These are phyloP conservation scores for Acanthamoeba sp. DNA, from an alignment of 208 protist genomes.

Conservation along the genomic window DNA sequence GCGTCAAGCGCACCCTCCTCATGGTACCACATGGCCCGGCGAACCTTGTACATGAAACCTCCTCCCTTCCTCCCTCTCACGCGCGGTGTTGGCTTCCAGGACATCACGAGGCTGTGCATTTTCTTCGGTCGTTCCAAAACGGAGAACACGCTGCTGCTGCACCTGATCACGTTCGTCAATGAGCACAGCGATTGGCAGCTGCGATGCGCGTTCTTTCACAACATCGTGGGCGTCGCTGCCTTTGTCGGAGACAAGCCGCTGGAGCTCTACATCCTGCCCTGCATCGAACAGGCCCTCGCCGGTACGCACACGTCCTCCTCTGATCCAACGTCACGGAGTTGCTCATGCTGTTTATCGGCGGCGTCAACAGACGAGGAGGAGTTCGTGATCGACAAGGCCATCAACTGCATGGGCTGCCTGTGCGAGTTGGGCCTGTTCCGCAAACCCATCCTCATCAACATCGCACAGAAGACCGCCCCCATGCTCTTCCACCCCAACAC, in stretches of 20 bases:
- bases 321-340: too few species aligned
- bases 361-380: slow-evolving; percentile 85
- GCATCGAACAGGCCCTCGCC: slow-evolving; percentile 79
- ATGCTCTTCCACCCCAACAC: slow-evolving; percentile 83
- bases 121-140: slow-evolving; percentile 85
- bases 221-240: slow-evolving; percentile 80
- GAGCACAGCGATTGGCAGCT: slow-evolving; percentile 85
- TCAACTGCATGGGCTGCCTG: slow-evolving; percentile 76
- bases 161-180: slow-evolving; percentile 83
- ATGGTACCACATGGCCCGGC: slow-evolving; percentile 26
- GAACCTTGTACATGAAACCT: too few species aligned
- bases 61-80: too few species aligned
- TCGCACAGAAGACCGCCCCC: slow-evolving; percentile 72
- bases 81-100: too few species aligned
- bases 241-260: slow-evolving; percentile 80
- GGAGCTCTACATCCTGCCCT: slow-evolving; percentile 83
- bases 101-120: slow-evolving; percentile 82
- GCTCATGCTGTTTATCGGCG: too few species aligned
- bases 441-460: slow-evolving; percentile 79
- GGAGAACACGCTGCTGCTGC: slow-evolving; percentile 78
- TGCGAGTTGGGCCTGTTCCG: slow-evolving; percentile 78
- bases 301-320: background rate
- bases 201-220: slow-evolving; percentile 83
- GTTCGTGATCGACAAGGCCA: slow-evolving; percentile 85
- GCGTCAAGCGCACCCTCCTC: slow-evolving; percentile 74